Evolutionary conservation across 148 eudicot genomes (phyloP), one percentile per base, ranked within the genome.

Genomic region (Cornus controversa): DNA sequence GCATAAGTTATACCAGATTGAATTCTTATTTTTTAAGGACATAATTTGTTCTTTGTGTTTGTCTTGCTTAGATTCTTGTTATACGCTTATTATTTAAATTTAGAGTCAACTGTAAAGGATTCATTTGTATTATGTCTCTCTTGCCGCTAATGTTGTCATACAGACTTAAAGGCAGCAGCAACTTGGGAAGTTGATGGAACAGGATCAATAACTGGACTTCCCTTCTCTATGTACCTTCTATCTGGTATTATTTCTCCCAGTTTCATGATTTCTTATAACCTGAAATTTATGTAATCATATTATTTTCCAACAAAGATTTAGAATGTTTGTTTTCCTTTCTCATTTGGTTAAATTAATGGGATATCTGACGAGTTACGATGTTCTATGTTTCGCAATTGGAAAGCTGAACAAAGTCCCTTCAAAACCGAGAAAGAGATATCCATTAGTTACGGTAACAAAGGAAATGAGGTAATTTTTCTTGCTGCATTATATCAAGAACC

Each of bases 111-210:
- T n/a, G n/a, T n/a, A n/a, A n/a, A n/a, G n/a, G n/a, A n/a, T n/a
- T n/a, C 10, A 45, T 45, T 2, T 31, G 4, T 31, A 31, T 31
- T 31, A 31, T 31, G 66, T 66, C 34, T 76, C 10, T 26, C 18
- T 57, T 69, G 37, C 26, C 78, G 71, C 28, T 63, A 77, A 40
- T 2, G 27, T 77, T 80, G 71, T 83, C 37, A 69, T 88, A 45
- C 86, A 95, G 99, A 79, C 82, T 40, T 91, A 60, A 93, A 84
- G 86, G 86, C 99, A 71, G 87, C 82, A 26, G 97, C 99, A 68
- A 93, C 93, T 73, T 96, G 98, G 99, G 99, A 96, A 85, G 97
- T 96, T 84, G 99, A 93, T 87, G 88, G 83, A 79, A 86, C 88
- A 37, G 99, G 99, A 88, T 84, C 80, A 27, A 68, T 82, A 15